Base-by-base conservation (phyloP, 768 basidiomycete species). In the Mycena venus region DNA sequence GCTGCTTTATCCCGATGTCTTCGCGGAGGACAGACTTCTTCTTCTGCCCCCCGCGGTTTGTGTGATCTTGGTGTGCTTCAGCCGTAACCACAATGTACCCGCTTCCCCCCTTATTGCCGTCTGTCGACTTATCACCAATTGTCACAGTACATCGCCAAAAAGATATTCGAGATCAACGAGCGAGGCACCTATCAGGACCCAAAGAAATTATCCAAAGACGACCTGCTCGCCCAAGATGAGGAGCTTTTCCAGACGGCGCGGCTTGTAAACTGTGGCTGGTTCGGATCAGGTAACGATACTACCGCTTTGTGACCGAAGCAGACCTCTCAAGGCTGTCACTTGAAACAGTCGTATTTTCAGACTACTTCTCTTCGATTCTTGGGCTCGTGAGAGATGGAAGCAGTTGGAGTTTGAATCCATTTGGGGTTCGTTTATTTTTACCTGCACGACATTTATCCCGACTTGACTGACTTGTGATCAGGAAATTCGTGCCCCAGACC, bases 231-330 rank as follows among this genome's bases (percentile, higher is more conserved):
- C 10, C 92, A 94, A 77, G 93, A 94, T 59, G 91, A 94, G 73
- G 93, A 95, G 70, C 87, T 96, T n/a, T 96, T 96, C 90, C 93
- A 96, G 80, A 94, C 90, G 6, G 90, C 94, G 0, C 90, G 94
- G 4, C 85, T 96, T 14, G 87, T 94, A 76, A 96, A 96, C 78
- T 93, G 91, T 74, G 91, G 89, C 14, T 95, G 95, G 95, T 96
- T 95, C 70, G 95, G 88, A 42, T 85, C 87, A 69, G 83, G 88
- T 88, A 73, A 73, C 80, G 73, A 3, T 19, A 34, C 17, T 60
- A 55, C 65, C 68, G 44, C n/a, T 21, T 29, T 66, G 36, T 32
- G 42, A 47, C 63, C 62, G 68, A 32, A 47, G 10, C 21, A 44
- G 51, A 15, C 68, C 47, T 59, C 76, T 36, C 61, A 42, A 40